phyloP scores from a whole-genome alignment of 768 basidiomycete genomes.

The Lepiota subincarnata region DNA sequence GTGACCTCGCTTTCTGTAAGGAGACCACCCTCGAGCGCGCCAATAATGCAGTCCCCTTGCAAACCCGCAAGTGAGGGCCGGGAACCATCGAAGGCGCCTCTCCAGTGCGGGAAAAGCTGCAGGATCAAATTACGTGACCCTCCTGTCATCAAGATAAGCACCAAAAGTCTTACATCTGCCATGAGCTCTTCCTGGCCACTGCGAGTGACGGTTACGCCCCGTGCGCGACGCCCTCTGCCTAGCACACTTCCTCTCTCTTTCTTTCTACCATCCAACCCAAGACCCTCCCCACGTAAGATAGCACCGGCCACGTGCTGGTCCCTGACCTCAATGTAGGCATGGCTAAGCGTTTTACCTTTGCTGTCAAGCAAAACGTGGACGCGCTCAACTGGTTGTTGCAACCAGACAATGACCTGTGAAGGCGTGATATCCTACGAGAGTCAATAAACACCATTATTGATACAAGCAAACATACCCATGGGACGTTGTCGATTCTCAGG shows the following conservation, averaged over 20 bases:
- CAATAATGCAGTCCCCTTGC: constrained; percentile 51
- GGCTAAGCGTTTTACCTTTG: constrained; percentile 80
- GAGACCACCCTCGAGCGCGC: constrained; percentile 60
- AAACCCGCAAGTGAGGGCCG: constrained; percentile 66
- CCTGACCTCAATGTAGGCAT: constrained; percentile 76
- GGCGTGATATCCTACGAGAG: constrained; percentile 75
- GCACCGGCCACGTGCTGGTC: constrained; percentile 59
- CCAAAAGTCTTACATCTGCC: constrained; percentile 55
- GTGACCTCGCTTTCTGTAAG: constrained; percentile 66
- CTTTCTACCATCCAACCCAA: constrained; percentile 21
- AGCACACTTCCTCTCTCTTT: constrained; percentile 62
- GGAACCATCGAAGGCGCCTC: constrained; percentile 66
- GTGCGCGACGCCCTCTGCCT: constrained; percentile 71
- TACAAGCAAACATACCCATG: constrained; percentile 21
- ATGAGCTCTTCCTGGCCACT: constrained; percentile 80
- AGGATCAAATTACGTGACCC: not conserved
- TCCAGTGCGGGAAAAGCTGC: constrained; percentile 82
- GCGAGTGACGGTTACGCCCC: constrained; percentile 80
- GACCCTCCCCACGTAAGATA: constrained; percentile 54
- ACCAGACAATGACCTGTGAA: constrained; percentile 61
- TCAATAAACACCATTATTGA: not conserved
- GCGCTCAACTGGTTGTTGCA: constrained; percentile 63
- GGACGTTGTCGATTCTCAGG: constrained; percentile 83
- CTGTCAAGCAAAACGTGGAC: constrained; percentile 78
- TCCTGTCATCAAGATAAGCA: not conserved